phyloP scores from a whole-genome alignment of 2,329 filamentous ascomycete species.

The Talaromyces sp. region DNA sequence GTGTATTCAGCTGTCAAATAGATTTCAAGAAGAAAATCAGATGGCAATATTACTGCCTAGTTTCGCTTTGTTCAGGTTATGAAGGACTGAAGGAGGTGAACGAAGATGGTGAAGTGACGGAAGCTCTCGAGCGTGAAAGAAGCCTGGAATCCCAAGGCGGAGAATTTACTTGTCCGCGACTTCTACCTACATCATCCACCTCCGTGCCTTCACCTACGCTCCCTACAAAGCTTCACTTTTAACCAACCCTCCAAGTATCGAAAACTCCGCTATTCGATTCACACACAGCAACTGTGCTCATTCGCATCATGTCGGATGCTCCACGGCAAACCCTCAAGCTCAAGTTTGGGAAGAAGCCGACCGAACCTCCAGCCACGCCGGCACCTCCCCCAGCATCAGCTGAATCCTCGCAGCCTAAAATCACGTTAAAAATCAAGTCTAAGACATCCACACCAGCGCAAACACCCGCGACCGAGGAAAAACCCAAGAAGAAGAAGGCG shows the following conservation, averaged over 20 bases:
- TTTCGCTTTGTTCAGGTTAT: too few relatives aligned
- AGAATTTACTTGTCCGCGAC: slow-evolving; percentile 10
- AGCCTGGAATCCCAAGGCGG: slow-evolving; percentile 11
- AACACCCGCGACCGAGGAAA: slow-evolving; percentile 17
- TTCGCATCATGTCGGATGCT: slow-evolving; percentile 37
- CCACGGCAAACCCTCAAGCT: slow-evolving; percentile 44
- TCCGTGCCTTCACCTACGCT: background rate
- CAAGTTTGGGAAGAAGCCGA: slow-evolving; percentile 44
- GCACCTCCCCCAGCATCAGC: slow-evolving; percentile 23
- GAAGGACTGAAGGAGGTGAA: background rate
- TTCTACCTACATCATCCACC: slow-evolving; percentile 3
- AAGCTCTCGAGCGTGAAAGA: background rate
- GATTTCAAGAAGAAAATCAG: too few relatives aligned
- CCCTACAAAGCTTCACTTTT: background rate
- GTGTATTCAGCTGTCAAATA: too few relatives aligned
- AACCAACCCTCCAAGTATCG: background rate
- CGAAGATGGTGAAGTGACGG: background rate
- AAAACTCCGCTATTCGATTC: background rate
- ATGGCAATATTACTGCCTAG: too few relatives aligned
- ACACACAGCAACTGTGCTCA: background rate
- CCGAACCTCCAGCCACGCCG: slow-evolving; percentile 6
- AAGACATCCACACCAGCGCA: slow-evolving; percentile 29
- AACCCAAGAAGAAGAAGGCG: slow-evolving; percentile 40
- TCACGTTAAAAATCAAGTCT: slow-evolving; percentile 47
- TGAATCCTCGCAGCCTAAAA: slow-evolving; percentile 38